Base-by-base conservation (phyloP, 2,329 filamentous ascomycete species). In the Zymoseptoria crescenta region DNA sequence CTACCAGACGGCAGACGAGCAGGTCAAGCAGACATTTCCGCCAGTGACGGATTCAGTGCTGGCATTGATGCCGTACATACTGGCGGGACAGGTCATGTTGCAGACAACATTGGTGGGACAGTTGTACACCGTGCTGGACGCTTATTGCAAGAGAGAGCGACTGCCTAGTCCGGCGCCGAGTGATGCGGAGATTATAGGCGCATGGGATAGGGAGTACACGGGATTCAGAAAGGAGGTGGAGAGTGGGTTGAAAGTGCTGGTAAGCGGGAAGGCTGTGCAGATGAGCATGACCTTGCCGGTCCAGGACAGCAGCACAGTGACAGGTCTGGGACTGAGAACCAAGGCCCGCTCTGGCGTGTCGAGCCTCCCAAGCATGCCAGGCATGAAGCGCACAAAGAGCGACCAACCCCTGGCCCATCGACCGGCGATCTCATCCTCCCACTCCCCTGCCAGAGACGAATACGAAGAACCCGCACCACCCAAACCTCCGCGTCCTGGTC, bases 81-180 rank as follows among this genome's bases (percentile, higher is more conserved):
- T 92, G 9, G 80, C 81, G 49, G 81, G 82, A 41, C 87, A 92
- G 68, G 84, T 93, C 51, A 80, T 87, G 69, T 85, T 91, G 28
- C 89, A 93, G 72, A 91, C 91, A 70, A 83, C 85, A 52, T 78
- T 94, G 55, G 82, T 94, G 4, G 89, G 85, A 0, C 80, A 91
- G 62, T 85, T 90, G 66, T 94, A 94, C 74, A 94, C 89, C 0
- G 80, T 85, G 4, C 76, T 93, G 6, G 85, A 91, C 70, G 84
- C 82, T 58, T 94, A 87, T 73, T 90, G 87, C 65, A 79, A 85
- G 65, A 82, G 87, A 29, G 79, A 85, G 65, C 79, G 82, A 4
- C 87, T 91, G 67, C 87, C 87, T 0, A 87, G 86, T 52, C 87
- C 88, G 1, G 80, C 89, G 9, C 87, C 88, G 2, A 81, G 86